Conservation (phyloP, 257 asterid genomes). For the Ocimum tenuiflorum region DNA sequence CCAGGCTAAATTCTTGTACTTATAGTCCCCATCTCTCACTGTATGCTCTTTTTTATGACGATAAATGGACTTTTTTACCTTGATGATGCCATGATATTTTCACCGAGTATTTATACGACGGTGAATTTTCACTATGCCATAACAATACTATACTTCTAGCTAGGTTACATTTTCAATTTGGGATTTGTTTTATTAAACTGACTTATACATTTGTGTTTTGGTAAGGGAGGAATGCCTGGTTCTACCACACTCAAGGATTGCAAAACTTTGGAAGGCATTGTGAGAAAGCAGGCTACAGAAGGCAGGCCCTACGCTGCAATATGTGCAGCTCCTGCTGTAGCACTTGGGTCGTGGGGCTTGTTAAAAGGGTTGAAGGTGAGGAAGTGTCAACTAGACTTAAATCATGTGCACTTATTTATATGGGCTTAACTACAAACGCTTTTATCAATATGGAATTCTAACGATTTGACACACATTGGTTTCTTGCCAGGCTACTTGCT, state of each 20-base stretch:
- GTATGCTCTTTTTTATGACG: neutral
- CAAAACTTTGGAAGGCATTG: slow-evolving; percentile 62
- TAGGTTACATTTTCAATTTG: neutral
- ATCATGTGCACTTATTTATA: neutral
- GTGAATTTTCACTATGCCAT: neutral
- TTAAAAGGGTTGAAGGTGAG: slow-evolving; percentile 72
- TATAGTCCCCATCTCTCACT: neutral
- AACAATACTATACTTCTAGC: neutral
- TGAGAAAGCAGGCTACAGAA: slow-evolving; percentile 63
- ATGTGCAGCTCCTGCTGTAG: slow-evolving; percentile 96
- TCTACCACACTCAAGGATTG: slow-evolving; percentile 71
- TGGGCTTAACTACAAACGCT: neutral
- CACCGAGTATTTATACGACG: neutral
- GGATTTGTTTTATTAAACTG: neutral
- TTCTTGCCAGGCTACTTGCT: slow-evolving; percentile 73
- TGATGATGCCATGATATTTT: neutral
- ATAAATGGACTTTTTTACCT: neutral
- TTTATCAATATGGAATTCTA: neutral
- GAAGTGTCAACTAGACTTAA: neutral
- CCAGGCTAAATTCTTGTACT: neutral
- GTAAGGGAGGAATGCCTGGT: slow-evolving; percentile 91
- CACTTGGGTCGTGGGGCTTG: slow-evolving; percentile 89
- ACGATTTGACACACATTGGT: slow-evolving; percentile 7
- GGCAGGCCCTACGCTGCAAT: slow-evolving; percentile 70
- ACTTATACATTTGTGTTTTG: neutral